Conservation (phyloP, 768 basidiomycete species). For the Auriscalpium orientale region DNA sequence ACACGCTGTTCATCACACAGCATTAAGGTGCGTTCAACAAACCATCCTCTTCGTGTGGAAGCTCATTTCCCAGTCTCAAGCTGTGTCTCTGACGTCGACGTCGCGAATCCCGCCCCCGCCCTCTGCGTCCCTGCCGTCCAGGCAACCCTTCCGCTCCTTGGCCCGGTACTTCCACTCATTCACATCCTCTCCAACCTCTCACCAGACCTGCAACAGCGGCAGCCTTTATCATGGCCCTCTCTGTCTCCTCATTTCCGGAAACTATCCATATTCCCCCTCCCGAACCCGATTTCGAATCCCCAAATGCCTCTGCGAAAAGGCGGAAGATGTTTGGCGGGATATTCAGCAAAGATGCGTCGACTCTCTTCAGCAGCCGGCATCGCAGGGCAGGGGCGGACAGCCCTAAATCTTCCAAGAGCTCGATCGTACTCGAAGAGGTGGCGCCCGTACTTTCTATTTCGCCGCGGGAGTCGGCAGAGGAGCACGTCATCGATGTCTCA, state of each 20-base stretch:
- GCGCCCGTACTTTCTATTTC: not conserved
- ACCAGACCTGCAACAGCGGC: not conserved
- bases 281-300: not conserved
- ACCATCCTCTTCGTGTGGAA: too few relatives aligned
- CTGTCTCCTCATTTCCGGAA: slow-evolving; percentile 15
- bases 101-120: too few relatives aligned
- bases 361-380: not conserved
- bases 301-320: not conserved
- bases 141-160: not conserved
- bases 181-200: not conserved
- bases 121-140: not conserved
- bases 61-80: too few relatives aligned
- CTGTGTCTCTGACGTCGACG: too few relatives aligned
- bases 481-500: not conserved
- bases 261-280: slow-evolving; percentile 1
- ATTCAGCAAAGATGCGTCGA: not conserved
- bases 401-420: not conserved
- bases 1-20: too few relatives aligned
- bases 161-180: not conserved
- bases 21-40: too few relatives aligned
- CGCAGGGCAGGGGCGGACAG: not conserved
- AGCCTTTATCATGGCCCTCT: slow-evolving; percentile 7
- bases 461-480: not conserved
- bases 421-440: not conserved
- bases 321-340: slow-evolving; percentile 1